These are phyloP conservation scores for Phyllosticta capitalensis DNA, from an alignment of 2,329 filamentous ascomycete species.

Conservation along the genomic window DNA sequence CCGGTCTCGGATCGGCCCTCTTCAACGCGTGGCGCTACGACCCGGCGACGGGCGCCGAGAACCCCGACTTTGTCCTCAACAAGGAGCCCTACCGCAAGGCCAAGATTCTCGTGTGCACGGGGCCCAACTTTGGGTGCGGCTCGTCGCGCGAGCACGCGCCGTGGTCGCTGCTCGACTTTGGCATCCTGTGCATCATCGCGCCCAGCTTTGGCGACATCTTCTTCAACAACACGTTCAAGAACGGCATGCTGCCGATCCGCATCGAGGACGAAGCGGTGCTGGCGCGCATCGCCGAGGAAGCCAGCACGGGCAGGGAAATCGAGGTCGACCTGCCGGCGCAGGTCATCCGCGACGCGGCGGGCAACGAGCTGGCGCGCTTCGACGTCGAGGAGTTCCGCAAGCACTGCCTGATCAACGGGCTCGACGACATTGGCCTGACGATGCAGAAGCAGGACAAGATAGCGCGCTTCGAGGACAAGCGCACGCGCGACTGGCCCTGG, in stretches of 20 bases:
- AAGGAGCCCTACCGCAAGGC: conserved; percentile 71
- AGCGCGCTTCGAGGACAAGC: conserved; percentile 65
- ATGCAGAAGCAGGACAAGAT: conserved; percentile 92
- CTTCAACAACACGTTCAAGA: conserved; percentile 99
- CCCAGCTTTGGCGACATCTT: conserved; percentile 88
- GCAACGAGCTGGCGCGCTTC: conserved; percentile 66
- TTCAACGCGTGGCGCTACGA: conserved; percentile 80
- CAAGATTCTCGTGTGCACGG: conserved; percentile 87
- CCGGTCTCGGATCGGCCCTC: conserved; percentile 77
- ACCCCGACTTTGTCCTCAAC: conserved; percentile 81
- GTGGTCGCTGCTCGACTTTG: conserved; percentile 94
- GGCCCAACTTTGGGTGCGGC: conserved; percentile 91
- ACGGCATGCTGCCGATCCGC: conserved; percentile 87
- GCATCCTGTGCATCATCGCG: conserved; percentile 88
- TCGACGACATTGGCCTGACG: conserved; percentile 92
- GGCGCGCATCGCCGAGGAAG: conserved; percentile 64
- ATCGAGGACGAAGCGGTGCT: conserved; percentile 60
- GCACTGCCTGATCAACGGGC: conserved; percentile 84
- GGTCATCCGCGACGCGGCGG: conserved; percentile 64
- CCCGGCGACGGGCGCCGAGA: conserved; percentile 58
- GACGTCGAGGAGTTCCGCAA: conserved; percentile 90
- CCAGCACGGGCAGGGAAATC: conserved; percentile 68
- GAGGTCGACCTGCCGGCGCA: conserved; percentile 86
- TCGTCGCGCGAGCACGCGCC: conserved; percentile 90
- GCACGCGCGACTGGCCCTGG: conserved; percentile 76